Evolutionary conservation across 371 early-diverging fungal genomes (phyloP).

Genomic region (Blastocladiella emersonii): DNA sequence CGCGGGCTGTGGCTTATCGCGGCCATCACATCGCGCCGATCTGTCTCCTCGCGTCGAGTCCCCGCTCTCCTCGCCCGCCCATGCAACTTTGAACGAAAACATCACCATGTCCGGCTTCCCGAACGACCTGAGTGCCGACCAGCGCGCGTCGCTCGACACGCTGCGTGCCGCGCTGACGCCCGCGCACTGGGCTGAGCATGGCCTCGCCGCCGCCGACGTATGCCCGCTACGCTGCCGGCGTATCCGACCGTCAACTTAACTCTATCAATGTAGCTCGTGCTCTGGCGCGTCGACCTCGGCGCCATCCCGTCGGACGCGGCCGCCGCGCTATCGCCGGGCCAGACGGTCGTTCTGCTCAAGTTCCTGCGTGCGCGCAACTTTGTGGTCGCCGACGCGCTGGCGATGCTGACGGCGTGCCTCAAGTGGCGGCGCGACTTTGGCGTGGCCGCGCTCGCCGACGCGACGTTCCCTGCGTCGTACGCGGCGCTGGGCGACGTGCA

Average conservation of each 20-base stretch:
- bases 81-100: too few relatives aligned
- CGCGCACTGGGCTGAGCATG: neutral
- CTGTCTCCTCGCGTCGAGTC: too few relatives aligned
- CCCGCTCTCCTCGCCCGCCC: too few relatives aligned
- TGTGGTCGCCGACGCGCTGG: constrained; percentile 8
- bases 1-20: too few relatives aligned
- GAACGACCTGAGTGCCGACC: neutral
- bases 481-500: constrained; percentile 7
- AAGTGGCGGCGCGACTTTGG: constrained; percentile 16
- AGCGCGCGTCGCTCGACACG: neutral
- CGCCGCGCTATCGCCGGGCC: neutral
- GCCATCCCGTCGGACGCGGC: neutral
- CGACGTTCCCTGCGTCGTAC: constrained; percentile 7
- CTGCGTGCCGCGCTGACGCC: neutral
- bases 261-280: neutral
- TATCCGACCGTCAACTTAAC: too few relatives aligned
- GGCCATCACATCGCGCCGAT: too few relatives aligned
- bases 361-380: constrained; percentile 15
- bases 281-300: neutral
- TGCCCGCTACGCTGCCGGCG: too few relatives aligned
- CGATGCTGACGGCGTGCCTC: constrained; percentile 10
- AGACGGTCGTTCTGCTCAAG: constrained; percentile 13
- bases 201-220: neutral
- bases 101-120: constrained; percentile 4
- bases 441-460: constrained; percentile 3